These are phyloP conservation scores for Xylariaceae sp. DNA, from an alignment of 2,329 filamentous ascomycete genomes.

Conservation along the genomic window DNA sequence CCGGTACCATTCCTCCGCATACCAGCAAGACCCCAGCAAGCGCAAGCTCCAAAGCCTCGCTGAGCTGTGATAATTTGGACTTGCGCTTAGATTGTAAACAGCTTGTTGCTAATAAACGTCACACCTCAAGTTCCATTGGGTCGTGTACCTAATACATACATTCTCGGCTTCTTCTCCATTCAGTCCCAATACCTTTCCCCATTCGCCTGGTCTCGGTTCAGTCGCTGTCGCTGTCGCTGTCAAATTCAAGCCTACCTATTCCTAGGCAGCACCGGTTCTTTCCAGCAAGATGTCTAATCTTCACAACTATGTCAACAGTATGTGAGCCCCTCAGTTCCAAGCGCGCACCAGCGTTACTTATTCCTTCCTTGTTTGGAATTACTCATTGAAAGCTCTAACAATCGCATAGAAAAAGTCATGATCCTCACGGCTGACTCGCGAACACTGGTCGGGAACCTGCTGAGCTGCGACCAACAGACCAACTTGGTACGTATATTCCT, in stretches of 20 bases:
- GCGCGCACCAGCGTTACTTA: no score
- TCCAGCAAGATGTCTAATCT: slow-evolving; percentile 43
- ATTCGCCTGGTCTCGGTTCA: no score
- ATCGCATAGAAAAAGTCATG: slow-evolving; percentile 78
- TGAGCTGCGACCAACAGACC: slow-evolving; percentile 88
- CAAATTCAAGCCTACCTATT: no score
- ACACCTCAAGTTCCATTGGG: neutral
- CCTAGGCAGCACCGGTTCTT: neutral
- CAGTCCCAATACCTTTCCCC: neutral
- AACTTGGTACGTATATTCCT: slow-evolving; percentile 66
- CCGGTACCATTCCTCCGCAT: no score
- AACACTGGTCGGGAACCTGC: slow-evolving; percentile 80
- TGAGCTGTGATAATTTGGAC: no score
- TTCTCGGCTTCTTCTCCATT: neutral
- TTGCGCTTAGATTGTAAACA: no score
- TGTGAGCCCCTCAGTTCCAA: slow-evolving; percentile 23
- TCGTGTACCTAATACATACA: neutral
- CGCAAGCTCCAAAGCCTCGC: slow-evolving; percentile 3
- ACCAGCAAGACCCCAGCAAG: no score
- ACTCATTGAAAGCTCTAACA: slow-evolving; percentile 41
- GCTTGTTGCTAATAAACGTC: neutral
- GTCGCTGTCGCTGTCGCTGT: no score
- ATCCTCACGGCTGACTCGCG: slow-evolving; percentile 93
- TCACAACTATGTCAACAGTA: slow-evolving; percentile 42
- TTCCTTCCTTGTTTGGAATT: no score